These are phyloP conservation scores for Pouteria glomerata DNA, from an alignment of 148 eudicot genomes.

Conservation along the genomic window DNA sequence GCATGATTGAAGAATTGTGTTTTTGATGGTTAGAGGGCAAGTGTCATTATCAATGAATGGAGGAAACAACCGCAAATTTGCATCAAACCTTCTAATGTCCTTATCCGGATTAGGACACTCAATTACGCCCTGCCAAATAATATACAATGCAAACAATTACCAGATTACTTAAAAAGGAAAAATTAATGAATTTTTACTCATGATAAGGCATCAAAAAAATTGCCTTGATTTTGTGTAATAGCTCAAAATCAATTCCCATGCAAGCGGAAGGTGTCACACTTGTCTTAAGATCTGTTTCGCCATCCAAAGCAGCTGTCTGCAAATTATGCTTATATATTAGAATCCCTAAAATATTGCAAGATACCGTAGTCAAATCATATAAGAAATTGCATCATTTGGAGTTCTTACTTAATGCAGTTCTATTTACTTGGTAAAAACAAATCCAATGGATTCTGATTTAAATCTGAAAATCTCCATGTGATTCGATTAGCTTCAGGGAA, in stretches of 20 bases:
- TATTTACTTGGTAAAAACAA: too few relatives aligned
- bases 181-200: neutral
- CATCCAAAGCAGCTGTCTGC: constrained; percentile 96
- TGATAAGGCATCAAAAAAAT: constrained; percentile 12
- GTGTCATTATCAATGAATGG: constrained; percentile 91
- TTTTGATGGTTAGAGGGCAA: constrained; percentile 90
- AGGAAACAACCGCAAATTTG: constrained; percentile 92
- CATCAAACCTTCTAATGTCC: constrained; percentile 93
- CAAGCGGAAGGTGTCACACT: constrained; percentile 83
- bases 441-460: too few relatives aligned
- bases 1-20: constrained; percentile 97
- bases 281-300: constrained; percentile 96
- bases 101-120: constrained; percentile 93
- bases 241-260: constrained; percentile 85
- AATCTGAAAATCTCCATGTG: too few relatives aligned
- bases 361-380: neutral
- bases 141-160: constrained; percentile 1
- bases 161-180: neutral
- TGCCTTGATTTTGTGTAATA: constrained; percentile 91
- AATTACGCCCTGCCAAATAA: constrained; percentile 72
- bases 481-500: too few relatives aligned
- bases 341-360: constrained; percentile 5
- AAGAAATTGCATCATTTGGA: too few relatives aligned
- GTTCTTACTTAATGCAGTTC: too few relatives aligned
- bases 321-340: constrained; percentile 15